Evolutionary conservation across 176 grass and related monocot genomes (phyloP).

Genomic region (Secale cereale): DNA sequence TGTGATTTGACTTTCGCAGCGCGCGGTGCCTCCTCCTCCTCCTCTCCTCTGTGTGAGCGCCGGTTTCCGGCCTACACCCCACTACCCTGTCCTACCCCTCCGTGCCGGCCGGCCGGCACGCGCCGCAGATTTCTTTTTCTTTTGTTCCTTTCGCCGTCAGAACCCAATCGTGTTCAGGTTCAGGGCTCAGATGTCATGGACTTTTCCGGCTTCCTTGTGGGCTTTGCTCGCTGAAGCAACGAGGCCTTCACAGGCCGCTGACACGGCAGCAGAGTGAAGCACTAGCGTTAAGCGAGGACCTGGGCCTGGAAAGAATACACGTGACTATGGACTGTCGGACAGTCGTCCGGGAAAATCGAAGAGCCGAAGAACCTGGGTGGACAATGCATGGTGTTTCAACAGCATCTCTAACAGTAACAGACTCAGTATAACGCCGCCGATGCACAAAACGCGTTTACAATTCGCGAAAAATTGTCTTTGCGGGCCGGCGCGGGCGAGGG

Average conservation of each 20-base stretch:
- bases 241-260: background rate
- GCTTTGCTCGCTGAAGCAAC: background rate
- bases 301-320: too few relatives aligned
- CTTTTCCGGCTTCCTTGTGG: background rate
- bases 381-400: too few relatives aligned
- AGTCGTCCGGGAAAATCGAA: too few relatives aligned
- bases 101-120: background rate
- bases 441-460: too few relatives aligned
- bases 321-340: too few relatives aligned
- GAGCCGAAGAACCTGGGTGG: too few relatives aligned
- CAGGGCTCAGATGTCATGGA: background rate
- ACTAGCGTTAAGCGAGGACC: too few relatives aligned
- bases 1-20: conserved; percentile 48
- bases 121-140: background rate
- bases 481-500: too few relatives aligned
- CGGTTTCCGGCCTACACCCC: background rate
- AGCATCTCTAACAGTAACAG: too few relatives aligned
- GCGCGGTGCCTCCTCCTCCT: background rate
- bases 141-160: background rate
- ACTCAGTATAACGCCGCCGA: too few relatives aligned
- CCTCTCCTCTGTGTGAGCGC: background rate
- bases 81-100: too few relatives aligned
- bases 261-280: background rate
- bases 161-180: background rate
- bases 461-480: too few relatives aligned